Evolutionary conservation across 352 stramenopile genomes (phyloP).

Genomic region (Pythium oligandrum): DNA sequence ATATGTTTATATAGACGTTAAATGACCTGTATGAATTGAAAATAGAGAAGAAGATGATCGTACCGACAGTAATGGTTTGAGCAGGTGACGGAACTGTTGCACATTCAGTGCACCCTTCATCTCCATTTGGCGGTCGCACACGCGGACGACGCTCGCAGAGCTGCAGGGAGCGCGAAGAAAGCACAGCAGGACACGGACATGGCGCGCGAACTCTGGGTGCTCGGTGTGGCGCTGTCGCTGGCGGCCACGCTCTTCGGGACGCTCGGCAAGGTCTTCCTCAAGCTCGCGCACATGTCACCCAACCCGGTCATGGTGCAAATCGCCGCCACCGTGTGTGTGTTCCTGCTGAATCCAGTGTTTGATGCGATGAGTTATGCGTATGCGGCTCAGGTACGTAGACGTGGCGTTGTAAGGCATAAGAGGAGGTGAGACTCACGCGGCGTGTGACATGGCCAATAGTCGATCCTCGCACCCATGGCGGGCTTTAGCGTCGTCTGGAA

Average conservation of each 20-base stretch:
- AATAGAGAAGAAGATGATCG: too few species aligned
- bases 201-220: conserved; percentile 50
- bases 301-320: conserved; percentile 52
- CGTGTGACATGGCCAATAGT: conserved; percentile 26
- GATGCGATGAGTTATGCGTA: conserved; percentile 86
- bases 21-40: too few species aligned
- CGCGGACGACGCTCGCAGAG: too few species aligned
- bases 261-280: conserved; percentile 84
- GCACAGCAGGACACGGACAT: conserved; percentile 10
- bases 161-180: too few species aligned
- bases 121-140: too few species aligned
- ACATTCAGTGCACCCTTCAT: too few species aligned
- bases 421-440: neutral
- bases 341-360: conserved; percentile 82
- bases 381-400: conserved; percentile 55
- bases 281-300: conserved; percentile 68
- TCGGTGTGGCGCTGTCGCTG: conserved; percentile 76
- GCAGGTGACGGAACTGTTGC: too few species aligned
- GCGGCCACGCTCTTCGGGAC: conserved; percentile 81
- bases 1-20: too few species aligned
- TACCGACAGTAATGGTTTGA: too few species aligned
- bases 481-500: conserved; percentile 88
- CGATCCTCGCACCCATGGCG: conserved; percentile 81
- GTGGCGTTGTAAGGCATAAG: neutral
- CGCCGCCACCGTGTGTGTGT: conserved; percentile 73